A percentile compares a stretch with the other conserved stretches of the same genome.
These are phyloP conservation scores for Elymus sibiricus DNA, from an alignment of 176 grass and related monocot species.

Conservation along the genomic window DNA sequence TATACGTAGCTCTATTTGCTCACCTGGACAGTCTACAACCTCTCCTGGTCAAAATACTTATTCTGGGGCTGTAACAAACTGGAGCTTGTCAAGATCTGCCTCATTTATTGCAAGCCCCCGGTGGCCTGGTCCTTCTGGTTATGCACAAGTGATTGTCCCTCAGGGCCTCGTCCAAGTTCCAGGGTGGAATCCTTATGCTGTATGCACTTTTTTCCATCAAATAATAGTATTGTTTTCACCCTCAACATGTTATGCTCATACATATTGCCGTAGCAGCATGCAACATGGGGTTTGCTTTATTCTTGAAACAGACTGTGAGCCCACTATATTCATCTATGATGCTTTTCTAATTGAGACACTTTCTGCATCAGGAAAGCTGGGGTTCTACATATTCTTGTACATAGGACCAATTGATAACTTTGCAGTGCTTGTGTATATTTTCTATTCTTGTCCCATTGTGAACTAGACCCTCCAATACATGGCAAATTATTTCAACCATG, in stretches of 20 bases:
- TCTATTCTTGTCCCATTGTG: neutral
- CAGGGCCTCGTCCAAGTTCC: conserved; percentile 85
- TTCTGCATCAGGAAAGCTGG: neutral
- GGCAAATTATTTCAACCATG: neutral
- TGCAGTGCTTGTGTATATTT: neutral
- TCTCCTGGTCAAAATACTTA: conserved; percentile 67
- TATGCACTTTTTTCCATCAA: conserved; percentile 44
- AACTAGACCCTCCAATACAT: neutral
- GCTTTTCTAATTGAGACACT: neutral
- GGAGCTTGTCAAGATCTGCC: conserved; percentile 58
- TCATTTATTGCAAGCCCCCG: conserved; percentile 84
- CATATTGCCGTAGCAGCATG: neutral
- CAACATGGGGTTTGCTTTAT: neutral
- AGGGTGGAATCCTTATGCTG: conserved; percentile 79
- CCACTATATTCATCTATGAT: neutral
- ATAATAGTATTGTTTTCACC: neutral
- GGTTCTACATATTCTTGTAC: neutral
- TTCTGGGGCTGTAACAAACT: conserved; percentile 51
- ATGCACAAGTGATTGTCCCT: conserved; percentile 87
- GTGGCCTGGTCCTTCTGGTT: conserved; percentile 91
- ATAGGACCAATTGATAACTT: neutral
- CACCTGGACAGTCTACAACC: conserved; percentile 58
- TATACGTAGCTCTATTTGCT: conserved; percentile 58
- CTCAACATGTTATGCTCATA: neutral
- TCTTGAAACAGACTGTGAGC: neutral